phyloP scores from a whole-genome alignment of 75 land plant genomes.

The Picea sitchensis region DNA sequence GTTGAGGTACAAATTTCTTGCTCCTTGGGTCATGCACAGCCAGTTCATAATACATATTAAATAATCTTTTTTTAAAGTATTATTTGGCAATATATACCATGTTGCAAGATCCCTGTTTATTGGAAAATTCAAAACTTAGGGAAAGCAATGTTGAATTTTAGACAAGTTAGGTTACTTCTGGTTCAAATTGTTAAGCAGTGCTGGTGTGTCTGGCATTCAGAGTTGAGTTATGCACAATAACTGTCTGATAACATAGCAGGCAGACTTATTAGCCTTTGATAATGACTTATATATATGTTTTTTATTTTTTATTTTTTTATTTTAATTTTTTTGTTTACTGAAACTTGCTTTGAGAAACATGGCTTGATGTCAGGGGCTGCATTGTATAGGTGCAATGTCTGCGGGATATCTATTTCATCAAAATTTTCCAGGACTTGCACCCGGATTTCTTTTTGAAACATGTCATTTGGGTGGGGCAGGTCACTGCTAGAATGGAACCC shows the following conservation, averaged over 20 bases:
- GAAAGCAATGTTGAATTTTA: background rate
- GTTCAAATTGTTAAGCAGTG: background rate
- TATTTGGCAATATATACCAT: background rate
- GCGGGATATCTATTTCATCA: no score
- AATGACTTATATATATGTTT: background rate
- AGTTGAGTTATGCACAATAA: background rate
- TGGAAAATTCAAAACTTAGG: background rate
- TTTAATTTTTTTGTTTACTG: no score
- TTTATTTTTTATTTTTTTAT: no score
- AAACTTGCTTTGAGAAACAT: no score
- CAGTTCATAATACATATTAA: background rate
- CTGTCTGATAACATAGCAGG: background rate
- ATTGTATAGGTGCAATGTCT: no score
- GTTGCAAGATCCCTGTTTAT: background rate
- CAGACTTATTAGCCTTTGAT: background rate
- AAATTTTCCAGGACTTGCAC: no score
- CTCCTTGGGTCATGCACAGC: background rate
- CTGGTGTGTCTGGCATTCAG: background rate
- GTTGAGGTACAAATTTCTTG: slow-evolving; percentile 35
- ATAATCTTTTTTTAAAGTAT: background rate
- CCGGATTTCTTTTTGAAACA: no score
- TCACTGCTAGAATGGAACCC: no score
- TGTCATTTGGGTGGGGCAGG: no score
- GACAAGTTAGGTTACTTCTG: background rate
- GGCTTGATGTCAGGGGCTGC: no score